These are phyloP conservation scores for Cnidoscolus chayamansa DNA, from an alignment of 441 rosid genomes.

Conservation along the genomic window DNA sequence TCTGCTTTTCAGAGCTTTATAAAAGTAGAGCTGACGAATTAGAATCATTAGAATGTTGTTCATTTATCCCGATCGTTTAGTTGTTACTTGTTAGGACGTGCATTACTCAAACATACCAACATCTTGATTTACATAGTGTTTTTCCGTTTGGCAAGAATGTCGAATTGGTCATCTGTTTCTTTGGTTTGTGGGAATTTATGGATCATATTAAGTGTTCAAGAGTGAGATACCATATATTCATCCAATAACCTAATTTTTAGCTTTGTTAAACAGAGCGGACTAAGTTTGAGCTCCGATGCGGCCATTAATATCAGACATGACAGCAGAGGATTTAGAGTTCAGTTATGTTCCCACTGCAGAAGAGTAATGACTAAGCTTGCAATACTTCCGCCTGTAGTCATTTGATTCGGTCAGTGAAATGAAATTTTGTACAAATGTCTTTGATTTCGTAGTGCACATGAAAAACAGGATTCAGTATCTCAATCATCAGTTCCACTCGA, in stretches of 20 bases:
- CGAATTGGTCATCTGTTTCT: not conserved
- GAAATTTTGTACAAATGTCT: constrained; percentile 5
- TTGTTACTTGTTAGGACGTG: not conserved
- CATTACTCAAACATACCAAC: not conserved
- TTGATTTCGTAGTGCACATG: not conserved
- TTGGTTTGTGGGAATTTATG: not conserved
- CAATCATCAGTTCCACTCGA: no score
- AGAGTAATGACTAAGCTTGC: constrained; percentile 21
- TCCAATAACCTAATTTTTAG: not conserved
- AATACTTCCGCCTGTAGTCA: not conserved
- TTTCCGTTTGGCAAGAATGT: no score
- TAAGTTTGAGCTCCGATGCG: constrained; percentile 82
- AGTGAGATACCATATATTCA: not conserved
- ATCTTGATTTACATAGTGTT: no score
- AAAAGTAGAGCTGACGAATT: not conserved
- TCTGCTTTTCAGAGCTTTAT: not conserved
- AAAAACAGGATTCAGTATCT: not conserved
- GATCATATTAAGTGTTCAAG: no score
- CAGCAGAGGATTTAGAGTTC: constrained; percentile 75
- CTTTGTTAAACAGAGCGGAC: constrained; percentile 60
- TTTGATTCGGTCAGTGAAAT: constrained; percentile 8
- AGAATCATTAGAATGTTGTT: not conserved
- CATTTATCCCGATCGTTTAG: not conserved
- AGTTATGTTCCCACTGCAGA: constrained; percentile 42
- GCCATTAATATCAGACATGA: constrained; percentile 61